phyloP scores from a whole-genome alignment of 768 basidiomycete genomes.

The Pleurotus tuoliensis region DNA sequence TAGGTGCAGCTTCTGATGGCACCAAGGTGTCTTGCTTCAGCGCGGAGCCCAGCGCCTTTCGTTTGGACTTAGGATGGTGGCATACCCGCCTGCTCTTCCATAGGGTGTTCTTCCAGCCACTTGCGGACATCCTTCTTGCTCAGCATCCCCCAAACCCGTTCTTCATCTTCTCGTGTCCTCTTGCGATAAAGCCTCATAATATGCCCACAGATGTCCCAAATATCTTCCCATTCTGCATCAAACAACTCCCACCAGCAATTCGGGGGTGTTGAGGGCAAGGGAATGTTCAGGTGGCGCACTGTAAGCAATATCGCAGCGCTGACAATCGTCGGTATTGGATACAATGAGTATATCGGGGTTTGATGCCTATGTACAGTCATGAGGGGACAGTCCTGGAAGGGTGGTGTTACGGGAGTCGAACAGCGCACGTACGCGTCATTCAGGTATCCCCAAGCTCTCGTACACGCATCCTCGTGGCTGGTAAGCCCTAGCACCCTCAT shows the following conservation, averaged over 20 bases:
- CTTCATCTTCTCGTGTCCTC: conserved; percentile 41
- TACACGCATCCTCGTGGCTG: conserved; percentile 62
- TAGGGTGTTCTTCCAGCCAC: conserved; percentile 67
- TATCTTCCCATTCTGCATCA: conserved; percentile 86
- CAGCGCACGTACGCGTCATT: conserved; percentile 79
- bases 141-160: conserved; percentile 53
- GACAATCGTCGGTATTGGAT: conserved; percentile 87
- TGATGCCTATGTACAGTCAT: conserved; percentile 59
- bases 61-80: too few species aligned
- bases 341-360: conserved; percentile 88
- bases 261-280: conserved; percentile 68
- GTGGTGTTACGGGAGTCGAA: neutral
- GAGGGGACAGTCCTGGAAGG: too few species aligned
- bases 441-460: conserved; percentile 87
- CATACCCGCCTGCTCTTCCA: neutral
- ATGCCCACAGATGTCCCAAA: conserved; percentile 80
- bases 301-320: conserved; percentile 85
- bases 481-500: conserved; percentile 86
- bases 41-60: too few species aligned
- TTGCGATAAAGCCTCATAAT: conserved; percentile 78
- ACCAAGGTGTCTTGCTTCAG: too few species aligned
- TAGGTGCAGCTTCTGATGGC: too few species aligned
- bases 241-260: conserved; percentile 93
- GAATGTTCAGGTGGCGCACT: conserved; percentile 63
- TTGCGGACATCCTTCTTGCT: conserved; percentile 75